Base-by-base conservation (phyloP, 108 stramenopile species). In the Cyclostephanos invisitatus region DNA sequence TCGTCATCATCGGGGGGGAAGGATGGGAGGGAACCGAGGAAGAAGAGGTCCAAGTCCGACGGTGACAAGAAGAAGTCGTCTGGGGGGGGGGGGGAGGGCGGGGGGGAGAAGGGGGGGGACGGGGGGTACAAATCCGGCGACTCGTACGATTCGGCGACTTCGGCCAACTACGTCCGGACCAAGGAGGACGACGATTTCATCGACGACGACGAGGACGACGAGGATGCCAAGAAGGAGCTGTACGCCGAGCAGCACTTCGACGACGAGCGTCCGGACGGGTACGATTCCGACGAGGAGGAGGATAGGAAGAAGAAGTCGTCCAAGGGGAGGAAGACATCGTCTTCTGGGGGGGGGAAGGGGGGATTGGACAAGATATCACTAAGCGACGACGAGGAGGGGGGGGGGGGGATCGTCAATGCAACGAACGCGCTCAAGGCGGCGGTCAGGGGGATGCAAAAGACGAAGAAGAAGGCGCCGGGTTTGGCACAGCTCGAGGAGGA, bases 201-300 rank as follows among this genome's bases (percentile, higher is more conserved):
- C 64, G 95, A 96, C 74, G 88, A 86, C 9, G 92, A 93, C 47
- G 95, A 87, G 25, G 95, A 96, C 60, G 95, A 96, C 74, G 86
- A 85, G 8, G 95, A 96, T 58, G 88, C 91, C 8, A 66, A 94
- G 12, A 76, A 79, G 25, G 95, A 96, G 82, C 78, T 92, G 28
- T 93, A 96, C 66, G 87, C 91, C 59, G 91, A 94, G 48, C 95
- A 96, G 68, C 81, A 91, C 66, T 96, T 96, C 73, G 91, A 91
- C 48, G 94, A 95, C 70, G 89, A 92, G 51, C 73, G 91, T 21
- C 84, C 85, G 10, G 87, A 90, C 32, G 84, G 85, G 7, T 66
- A 72, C 28, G 87, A 90, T 60, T 81, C 82, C 27, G 85, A 85
- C 11, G 67, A 76, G 12, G 80, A 75, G 35, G 64, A 62, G 28